These are phyloP conservation scores for Alnus rubra DNA, from an alignment of 306 rosid genomes.

Conservation along the genomic window DNA sequence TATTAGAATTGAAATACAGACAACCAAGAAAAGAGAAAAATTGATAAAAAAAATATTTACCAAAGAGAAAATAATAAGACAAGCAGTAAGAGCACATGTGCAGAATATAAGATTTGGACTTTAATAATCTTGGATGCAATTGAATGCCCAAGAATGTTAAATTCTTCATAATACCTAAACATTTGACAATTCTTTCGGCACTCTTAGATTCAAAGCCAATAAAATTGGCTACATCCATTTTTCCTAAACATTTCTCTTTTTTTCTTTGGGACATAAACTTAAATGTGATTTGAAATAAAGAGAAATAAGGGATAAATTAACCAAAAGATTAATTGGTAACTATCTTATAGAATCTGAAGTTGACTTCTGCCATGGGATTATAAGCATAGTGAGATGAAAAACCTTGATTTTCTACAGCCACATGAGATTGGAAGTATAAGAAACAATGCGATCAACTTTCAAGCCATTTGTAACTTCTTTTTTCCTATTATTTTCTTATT, in stretches of 20 bases:
- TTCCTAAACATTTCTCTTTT: too few relatives aligned
- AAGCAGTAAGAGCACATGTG: too few relatives aligned
- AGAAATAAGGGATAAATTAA: conserved; percentile 5
- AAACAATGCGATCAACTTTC: conserved; percentile 30
- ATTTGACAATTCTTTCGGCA: not conserved
- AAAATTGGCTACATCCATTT: not conserved
- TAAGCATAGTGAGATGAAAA: conserved; percentile 85
- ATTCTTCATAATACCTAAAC: not conserved
- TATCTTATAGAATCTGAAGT: conserved; percentile 91
- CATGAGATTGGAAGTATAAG: conserved; percentile 33
- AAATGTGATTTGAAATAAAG: not conserved
- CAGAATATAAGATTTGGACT: not conserved
- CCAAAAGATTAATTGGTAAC: conserved; percentile 7
- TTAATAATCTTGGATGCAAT: conserved; percentile 1
- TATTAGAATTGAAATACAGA: too few relatives aligned
- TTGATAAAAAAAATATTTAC: too few relatives aligned
- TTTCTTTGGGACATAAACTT: conserved; percentile 2
- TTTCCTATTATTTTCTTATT: conserved; percentile 21
- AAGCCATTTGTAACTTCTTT: conserved; percentile 6
- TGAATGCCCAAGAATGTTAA: conserved; percentile 17
- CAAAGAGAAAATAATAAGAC: too few relatives aligned
- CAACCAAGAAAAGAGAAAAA: too few relatives aligned
- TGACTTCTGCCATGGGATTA: conserved; percentile 95
- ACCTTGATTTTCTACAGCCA: conserved; percentile 89
- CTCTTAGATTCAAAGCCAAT: conserved; percentile 3